A percentile compares a stretch with the other conserved stretches of the same genome.
phyloP scores from a whole-genome alignment of 192 early-diverging fungal species.

The Entomortierella lignicola region DNA sequence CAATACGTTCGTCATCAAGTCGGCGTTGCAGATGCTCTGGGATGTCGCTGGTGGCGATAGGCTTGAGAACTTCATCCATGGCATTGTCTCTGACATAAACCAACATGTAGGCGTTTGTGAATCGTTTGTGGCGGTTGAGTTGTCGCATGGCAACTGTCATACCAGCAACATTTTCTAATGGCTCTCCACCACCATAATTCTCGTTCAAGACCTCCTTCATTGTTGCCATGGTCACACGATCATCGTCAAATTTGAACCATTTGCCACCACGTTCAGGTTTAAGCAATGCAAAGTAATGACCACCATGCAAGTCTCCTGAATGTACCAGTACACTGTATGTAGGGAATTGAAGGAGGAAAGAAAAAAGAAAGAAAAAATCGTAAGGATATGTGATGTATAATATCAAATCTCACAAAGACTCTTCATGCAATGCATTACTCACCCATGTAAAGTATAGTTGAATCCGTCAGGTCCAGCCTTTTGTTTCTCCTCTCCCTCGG shows the following conservation, averaged over 20 bases:
- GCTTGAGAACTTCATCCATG: constrained; percentile 75
- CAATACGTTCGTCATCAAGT: constrained; percentile 68
- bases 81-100: constrained; percentile 91
- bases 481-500: constrained; percentile 69
- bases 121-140: constrained; percentile 73
- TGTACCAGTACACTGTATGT: constrained; percentile 92
- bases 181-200: constrained; percentile 89
- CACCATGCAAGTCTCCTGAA: constrained; percentile 91
- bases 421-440: constrained; percentile 14
- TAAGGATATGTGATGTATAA: background rate
- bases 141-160: constrained; percentile 60
- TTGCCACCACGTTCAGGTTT: constrained; percentile 80
- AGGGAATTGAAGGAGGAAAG: background rate
- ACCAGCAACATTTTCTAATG: constrained; percentile 35
- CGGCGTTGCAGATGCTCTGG: constrained; percentile 84
- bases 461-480: constrained; percentile 61
- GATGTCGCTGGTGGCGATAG: constrained; percentile 75
- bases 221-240: constrained; percentile 85
- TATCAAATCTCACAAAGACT: too few species aligned
- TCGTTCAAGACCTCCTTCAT: constrained; percentile 91
- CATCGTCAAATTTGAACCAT: constrained; percentile 97
- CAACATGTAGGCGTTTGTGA: constrained; percentile 99
- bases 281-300: constrained; percentile 95
- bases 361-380: background rate
- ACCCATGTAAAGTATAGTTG: constrained; percentile 91